phyloP scores from a whole-genome alignment of 1,284 basidiomycete genomes.

The Kwoniella shivajii region DNA sequence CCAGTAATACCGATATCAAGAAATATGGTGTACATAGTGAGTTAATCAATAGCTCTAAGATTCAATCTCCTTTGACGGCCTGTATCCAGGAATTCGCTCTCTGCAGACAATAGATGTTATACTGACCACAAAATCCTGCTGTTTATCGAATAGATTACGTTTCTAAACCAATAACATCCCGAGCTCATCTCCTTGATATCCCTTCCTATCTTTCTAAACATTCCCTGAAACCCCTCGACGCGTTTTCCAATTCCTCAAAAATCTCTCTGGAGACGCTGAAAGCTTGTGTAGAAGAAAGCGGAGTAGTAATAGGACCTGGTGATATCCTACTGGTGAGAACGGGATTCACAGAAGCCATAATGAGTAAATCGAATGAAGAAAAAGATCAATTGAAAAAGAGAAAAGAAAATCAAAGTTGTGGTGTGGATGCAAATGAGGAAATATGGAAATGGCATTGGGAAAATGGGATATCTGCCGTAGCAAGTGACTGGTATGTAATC shows the following conservation, averaged over 20 bases:
- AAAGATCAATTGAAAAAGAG: constrained; percentile 19
- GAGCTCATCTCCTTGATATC: constrained; percentile 55
- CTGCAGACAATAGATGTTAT: neutral
- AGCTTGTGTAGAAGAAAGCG: constrained; percentile 31
- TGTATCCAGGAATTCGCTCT: too few relatives aligned
- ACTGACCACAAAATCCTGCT: neutral
- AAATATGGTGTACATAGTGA: constrained; percentile 32
- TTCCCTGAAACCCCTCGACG: constrained; percentile 43
- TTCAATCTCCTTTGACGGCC: neutral
- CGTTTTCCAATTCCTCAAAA: constrained; percentile 36
- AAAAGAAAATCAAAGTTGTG: constrained; percentile 28
- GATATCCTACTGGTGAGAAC: constrained; percentile 53
- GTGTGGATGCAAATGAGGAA: constrained; percentile 41
- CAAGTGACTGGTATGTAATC: constrained; percentile 50
- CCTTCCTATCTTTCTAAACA: constrained; percentile 40
- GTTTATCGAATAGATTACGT: constrained; percentile 37
- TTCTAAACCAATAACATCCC: constrained; percentile 51
- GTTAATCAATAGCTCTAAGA: neutral
- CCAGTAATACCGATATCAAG: constrained; percentile 13
- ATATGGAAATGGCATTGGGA: constrained; percentile 55
- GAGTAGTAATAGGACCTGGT: constrained; percentile 39
- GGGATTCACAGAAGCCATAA: constrained; percentile 52
- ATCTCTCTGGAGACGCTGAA: constrained; percentile 38
- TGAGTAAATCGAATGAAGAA: constrained; percentile 30
- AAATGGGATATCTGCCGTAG: constrained; percentile 55